These are phyloP conservation scores for Prosopis cineraria DNA, from an alignment of 306 rosid species.

Conservation along the genomic window DNA sequence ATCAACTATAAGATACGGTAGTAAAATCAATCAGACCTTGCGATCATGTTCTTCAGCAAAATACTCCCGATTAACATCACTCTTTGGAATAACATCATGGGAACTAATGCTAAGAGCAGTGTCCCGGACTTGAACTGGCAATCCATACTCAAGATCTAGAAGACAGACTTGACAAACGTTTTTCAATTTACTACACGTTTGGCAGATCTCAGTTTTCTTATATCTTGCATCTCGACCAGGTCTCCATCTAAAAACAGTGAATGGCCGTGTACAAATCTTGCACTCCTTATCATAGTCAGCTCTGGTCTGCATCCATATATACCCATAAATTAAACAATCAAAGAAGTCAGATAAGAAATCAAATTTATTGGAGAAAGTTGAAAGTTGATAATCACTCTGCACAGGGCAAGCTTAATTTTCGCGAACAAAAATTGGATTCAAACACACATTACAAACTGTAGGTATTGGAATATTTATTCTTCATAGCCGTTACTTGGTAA, in stretches of 20 bases:
- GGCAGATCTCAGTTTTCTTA: slow-evolving; percentile 89
- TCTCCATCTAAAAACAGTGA: slow-evolving; percentile 93
- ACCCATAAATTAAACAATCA: slow-evolving; percentile 1
- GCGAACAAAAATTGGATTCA: background rate
- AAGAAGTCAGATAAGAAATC: background rate
- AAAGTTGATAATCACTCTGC: background rate
- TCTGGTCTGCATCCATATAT: slow-evolving; percentile 57
- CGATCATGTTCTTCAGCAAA: slow-evolving; percentile 97
- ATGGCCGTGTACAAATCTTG: slow-evolving; percentile 90
- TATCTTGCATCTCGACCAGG: slow-evolving; percentile 89
- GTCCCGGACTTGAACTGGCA: slow-evolving; percentile 89
- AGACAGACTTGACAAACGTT: slow-evolving; percentile 95
- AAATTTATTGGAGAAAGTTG: slow-evolving; percentile 14
- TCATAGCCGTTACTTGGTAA: background rate
- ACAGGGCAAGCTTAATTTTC: background rate
- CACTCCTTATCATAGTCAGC: slow-evolving; percentile 89
- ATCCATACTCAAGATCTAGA: slow-evolving; percentile 84
- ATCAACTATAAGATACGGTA: background rate
- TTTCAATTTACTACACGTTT: slow-evolving; percentile 87
- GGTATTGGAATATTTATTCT: background rate
- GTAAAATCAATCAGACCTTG: slow-evolving; percentile 50
- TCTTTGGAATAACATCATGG: slow-evolving; percentile 85
- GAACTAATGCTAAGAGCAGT: slow-evolving; percentile 80
- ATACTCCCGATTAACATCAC: slow-evolving; percentile 86
- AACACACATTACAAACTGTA: background rate